Evolutionary conservation across 495 filamentous ascomycete species (phyloP), one percentile per base, ranked within the genome.

Genomic region (Cercophora scortea): DNA sequence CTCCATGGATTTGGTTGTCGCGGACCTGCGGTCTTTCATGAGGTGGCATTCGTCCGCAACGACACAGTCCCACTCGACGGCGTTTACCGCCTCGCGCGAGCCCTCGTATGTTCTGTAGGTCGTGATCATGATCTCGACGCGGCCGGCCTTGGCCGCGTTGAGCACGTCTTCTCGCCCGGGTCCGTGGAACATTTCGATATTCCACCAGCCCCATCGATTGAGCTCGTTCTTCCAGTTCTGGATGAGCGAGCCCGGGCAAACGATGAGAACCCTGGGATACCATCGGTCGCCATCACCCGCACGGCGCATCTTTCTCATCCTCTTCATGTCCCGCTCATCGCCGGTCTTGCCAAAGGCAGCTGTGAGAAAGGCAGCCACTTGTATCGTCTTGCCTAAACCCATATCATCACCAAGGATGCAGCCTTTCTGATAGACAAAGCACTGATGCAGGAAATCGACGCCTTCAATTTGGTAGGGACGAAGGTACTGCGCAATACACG

Each of bases 341-440:
- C 83, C 94, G 6, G 89, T 95, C 69, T 97, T 97, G 1, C 92
- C 94, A 64, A 96, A 98, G 6, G 89, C 90, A 8, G 84, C 90
- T 0, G 89, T 90, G 35, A 98, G 76, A 59, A 97, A 98, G 0
- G 92, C 89, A 53, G 93, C 94, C 32, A 98, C 90, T 68, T 98
- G 93, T 12, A 98, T 88, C 0, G 93, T 98, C 67, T 98, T 98
- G 0, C 93, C 93, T 33, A 98, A 69, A 34, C 93, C 93, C 93
- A 98, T 98, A 62, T 98, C 93, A 66, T 98, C 93, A 1, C 94
- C 81, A 2, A 98, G 75, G 18, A 98, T 86, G 5, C 88, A 90
- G 4, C 94, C 93, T 52, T 84, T 88, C 54, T 97, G 94, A 60
- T 89, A 93, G 15, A 96, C 86, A 60, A 98, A 98, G 33, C 85